Percentiles rank a stretch among this genome's conserved stretches.
Conservation (phyloP, 768 basidiomycete genomes). For the Macrolepiota fuliginosa region DNA sequence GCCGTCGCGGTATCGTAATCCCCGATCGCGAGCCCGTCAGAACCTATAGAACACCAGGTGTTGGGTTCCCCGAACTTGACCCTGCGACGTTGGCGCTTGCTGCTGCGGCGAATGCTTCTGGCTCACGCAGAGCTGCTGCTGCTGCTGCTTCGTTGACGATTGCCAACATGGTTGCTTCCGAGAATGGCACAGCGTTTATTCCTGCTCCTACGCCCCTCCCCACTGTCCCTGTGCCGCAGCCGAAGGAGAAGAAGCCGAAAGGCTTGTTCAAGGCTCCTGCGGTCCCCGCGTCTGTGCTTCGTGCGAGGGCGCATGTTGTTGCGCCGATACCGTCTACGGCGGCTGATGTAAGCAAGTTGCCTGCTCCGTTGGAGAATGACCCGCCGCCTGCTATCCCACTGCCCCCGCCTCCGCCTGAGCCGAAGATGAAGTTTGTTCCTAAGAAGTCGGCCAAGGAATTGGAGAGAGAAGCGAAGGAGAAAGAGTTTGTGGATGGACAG, state of each 20-base stretch:
- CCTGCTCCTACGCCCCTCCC: slow-evolving; percentile 25
- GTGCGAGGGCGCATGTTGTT: slow-evolving; percentile 55
- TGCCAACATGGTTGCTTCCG: slow-evolving; percentile 89
- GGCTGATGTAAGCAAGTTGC: slow-evolving; percentile 45
- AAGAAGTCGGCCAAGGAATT: slow-evolving; percentile 70
- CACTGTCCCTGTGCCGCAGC: slow-evolving; percentile 20
- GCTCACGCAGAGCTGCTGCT: slow-evolving; percentile 81
- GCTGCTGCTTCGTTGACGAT: slow-evolving; percentile 82
- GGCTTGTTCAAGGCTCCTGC: slow-evolving; percentile 73
- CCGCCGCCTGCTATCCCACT: slow-evolving; percentile 41
- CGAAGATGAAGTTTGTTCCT: slow-evolving; percentile 43
- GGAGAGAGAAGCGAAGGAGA: slow-evolving; percentile 81
- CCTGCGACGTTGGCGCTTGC: slow-evolving; percentile 66
- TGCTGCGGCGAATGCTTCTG: slow-evolving; percentile 62
- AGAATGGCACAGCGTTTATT: slow-evolving; percentile 70
- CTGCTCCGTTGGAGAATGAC: slow-evolving; percentile 61
- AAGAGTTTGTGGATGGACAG: slow-evolving; percentile 79
- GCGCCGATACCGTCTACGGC: slow-evolving; percentile 70
- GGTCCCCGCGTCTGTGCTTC: slow-evolving; percentile 51
- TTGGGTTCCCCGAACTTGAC: slow-evolving; percentile 80
- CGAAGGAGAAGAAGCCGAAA: slow-evolving; percentile 68
- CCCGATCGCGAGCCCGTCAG: slow-evolving; percentile 92
- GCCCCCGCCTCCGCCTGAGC: slow-evolving; percentile 39
- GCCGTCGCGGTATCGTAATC: slow-evolving; percentile 73
- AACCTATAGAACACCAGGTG: slow-evolving; percentile 87